Base-by-base conservation (phyloP, 1,284 basidiomycete genomes). In the Ceratobasidium sp. region DNA sequence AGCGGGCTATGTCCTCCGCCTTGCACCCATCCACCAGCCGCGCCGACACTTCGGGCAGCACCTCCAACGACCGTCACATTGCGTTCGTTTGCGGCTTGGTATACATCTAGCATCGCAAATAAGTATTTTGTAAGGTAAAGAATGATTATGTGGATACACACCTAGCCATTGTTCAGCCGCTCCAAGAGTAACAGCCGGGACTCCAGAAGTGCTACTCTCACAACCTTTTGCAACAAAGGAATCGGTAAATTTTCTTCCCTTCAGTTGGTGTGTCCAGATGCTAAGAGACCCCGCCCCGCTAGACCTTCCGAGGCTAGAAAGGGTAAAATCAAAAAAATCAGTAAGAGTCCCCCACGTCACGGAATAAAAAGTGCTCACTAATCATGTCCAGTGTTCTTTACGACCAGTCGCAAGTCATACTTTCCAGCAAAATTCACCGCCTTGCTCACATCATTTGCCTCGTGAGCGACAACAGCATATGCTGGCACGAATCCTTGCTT, bases 371-470 rank as follows among this genome's bases (percentile, higher is more conserved):
- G n/a, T 18, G 47, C 47, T 47, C 69, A 72, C 69, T 50, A 61
- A 61, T 58, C 80, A 57, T 74, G 82, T 81, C 85, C 84, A 0
- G 85, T 86, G 71, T 84, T 85, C 77, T 86, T 87, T 21, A 86
- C 78, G 0, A 83, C 83, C 1, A 86, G 73, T 3, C 82, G 82
- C 23, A 86, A 77, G 73, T 83, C 82, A 70, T 84, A 78, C 32
- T 79, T 72, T 5, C 73, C 79, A 0, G 83, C 83, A 75, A 85
- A 85, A 26, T 78, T 78, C 23, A 85, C 80, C 5, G 83, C 83
- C 26, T 80, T 82, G 74, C 84, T 81, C 4, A 86, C 76, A 73
- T 84, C 83, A 26, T 50, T 73, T 6, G 78, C 78, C 0, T 73
- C 77, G 5, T 81, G 79, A 1, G 82, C 83, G 59, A 86, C 84